Evolutionary conservation across 345 rosid species (phyloP).

Genomic region (Lumnitzera racemosa): DNA sequence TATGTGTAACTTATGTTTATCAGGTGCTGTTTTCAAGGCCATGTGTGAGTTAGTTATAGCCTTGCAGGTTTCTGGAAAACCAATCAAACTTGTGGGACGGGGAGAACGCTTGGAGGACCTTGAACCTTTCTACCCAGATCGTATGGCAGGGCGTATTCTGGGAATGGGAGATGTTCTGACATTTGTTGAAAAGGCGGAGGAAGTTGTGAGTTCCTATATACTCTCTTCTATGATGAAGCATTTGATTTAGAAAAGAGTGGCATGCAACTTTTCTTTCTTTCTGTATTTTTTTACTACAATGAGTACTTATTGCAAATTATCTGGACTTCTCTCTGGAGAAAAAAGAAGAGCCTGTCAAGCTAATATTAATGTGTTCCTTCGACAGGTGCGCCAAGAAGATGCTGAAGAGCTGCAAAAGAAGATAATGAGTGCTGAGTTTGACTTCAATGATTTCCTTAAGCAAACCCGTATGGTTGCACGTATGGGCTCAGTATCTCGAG

Average conservation of each 20-base stretch:
- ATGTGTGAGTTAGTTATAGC: constrained; percentile 6
- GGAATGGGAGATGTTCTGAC: constrained; percentile 99
- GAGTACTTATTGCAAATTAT: too few relatives aligned
- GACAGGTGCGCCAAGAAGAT: constrained; percentile 93
- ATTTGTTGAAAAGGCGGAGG: constrained; percentile 95
- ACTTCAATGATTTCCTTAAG: constrained; percentile 93
- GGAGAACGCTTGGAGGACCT: constrained; percentile 98
- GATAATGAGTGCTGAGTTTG: constrained; percentile 94
- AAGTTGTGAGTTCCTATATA: constrained; percentile 62
- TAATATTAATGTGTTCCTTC: constrained; percentile 11
- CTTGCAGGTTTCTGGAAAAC: constrained; percentile 84
- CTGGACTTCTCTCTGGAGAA: too few relatives aligned
- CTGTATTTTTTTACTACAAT: neutral
- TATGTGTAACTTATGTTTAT: neutral
- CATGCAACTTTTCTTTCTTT: neutral
- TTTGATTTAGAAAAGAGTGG: neutral
- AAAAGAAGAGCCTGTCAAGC: neutral
- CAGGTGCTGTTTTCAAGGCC: neutral
- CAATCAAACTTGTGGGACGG: constrained; percentile 93
- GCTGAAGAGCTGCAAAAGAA: constrained; percentile 96
- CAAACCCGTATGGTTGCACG: constrained; percentile 93
- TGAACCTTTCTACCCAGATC: constrained; percentile 94
- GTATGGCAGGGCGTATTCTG: constrained; percentile 95
- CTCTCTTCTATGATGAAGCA: constrained; percentile 2
- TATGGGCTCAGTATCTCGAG: constrained; percentile 97